These are phyloP conservation scores for Papilionanthe hybrid DNA, from an alignment of 116 monocot species.

Conservation along the genomic window DNA sequence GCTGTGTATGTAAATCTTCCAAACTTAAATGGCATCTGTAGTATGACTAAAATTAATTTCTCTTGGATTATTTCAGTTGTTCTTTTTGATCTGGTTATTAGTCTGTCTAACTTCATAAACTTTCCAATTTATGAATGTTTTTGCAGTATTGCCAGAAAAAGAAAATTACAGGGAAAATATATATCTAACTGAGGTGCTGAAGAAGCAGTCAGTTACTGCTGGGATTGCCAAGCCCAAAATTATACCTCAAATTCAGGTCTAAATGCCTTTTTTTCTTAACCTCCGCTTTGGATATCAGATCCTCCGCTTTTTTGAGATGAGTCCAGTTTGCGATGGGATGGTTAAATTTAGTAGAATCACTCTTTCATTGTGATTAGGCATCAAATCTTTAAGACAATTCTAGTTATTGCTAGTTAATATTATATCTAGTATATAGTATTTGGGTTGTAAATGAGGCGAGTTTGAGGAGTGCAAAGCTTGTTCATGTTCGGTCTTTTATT, in stretches of 20 bases:
- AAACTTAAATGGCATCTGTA: no score
- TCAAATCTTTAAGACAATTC: background rate
- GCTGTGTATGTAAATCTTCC: no score
- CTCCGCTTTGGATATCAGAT: background rate
- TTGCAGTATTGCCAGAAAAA: background rate
- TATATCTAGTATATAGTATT: no score
- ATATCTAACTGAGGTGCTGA: background rate
- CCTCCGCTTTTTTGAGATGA: background rate
- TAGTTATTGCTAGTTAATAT: no score
- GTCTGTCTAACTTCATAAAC: background rate
- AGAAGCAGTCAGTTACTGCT: background rate
- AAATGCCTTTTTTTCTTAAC: background rate
- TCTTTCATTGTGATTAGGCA: background rate
- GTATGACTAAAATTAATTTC: background rate
- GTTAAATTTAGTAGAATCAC: background rate
- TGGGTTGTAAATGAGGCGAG: no score
- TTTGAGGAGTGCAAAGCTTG: no score
- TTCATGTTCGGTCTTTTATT: no score
- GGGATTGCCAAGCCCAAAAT: background rate
- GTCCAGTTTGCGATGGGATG: background rate
- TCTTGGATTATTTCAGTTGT: background rate
- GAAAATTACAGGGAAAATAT: background rate
- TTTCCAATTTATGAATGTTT: background rate
- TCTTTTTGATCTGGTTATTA: background rate
- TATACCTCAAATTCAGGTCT: conserved; percentile 5